Base-by-base conservation (phyloP, 2,329 filamentous ascomycete species). In the Teratosphaeriaceae sp. region DNA sequence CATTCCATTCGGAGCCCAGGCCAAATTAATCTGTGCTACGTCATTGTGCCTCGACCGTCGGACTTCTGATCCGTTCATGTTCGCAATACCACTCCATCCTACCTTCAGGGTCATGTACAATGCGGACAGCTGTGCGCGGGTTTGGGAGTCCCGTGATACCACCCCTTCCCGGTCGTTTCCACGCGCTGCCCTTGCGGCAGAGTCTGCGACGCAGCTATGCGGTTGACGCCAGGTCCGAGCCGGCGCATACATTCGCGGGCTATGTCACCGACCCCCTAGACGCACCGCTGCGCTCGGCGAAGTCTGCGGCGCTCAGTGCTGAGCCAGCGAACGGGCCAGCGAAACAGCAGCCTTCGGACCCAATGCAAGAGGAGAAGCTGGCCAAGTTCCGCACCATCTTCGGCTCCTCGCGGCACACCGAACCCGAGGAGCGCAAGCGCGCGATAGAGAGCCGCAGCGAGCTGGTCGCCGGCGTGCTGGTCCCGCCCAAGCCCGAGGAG, bases 401-500 rank as follows among this genome's bases (percentile, higher is more conserved):
- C 59, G 88, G 88, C 16, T 85, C 85, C 6, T n/a, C n/a, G n/a
- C 78, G 82, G 7, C 75, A 92, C 12, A 80, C 83, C 19, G 85
- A 84, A 1, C 85, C 88, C 1, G 75, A 76, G 27, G 82, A 88
- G 57, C 74, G 84, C 30, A 75, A 75, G 49, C 76, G 79, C 47
- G 72, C 78, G 34, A 74, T 80, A 26, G 69, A 78, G 11, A 69
- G 74, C 12, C 72, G 76, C 48, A 80, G 80, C 38, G 77, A 71
- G 7, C 71, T 79, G 47, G 72, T 96, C 43, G 88, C 85, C 1
- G 90, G 89, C 3, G 76, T 97, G 1, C 67, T 79, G 15, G 84
- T 97, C 3, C 92, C 92, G 2, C 89, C 88, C 0, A 78, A 78
- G 37, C 92, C 92, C 1, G 75, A 80, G 37, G 90, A 98, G 66